These are phyloP conservation scores for Penicillium samsonianum DNA, from an alignment of 495 filamentous ascomycete genomes.

Conservation along the genomic window DNA sequence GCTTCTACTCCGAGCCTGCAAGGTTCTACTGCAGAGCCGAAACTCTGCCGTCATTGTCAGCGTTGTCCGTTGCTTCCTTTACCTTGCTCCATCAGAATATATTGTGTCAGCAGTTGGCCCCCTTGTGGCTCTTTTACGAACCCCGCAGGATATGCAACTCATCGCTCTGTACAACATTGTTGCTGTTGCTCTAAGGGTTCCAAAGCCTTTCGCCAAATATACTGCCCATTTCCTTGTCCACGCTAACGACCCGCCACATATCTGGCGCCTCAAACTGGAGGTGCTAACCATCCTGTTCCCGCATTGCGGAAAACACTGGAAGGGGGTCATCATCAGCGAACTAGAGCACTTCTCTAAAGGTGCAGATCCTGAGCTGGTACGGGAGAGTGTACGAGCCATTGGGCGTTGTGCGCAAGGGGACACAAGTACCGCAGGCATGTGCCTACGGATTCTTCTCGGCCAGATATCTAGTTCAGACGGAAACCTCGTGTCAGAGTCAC, in stretches of 20 bases:
- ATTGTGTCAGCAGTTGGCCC: slow-evolving; percentile 73
- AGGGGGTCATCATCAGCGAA: slow-evolving; percentile 85
- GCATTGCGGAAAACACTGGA: slow-evolving; percentile 69
- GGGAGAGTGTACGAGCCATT: slow-evolving; percentile 87
- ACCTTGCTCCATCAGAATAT: slow-evolving; percentile 76
- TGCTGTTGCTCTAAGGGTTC: slow-evolving; percentile 71
- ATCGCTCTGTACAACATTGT: slow-evolving; percentile 93
- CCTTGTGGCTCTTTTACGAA: slow-evolving; percentile 79
- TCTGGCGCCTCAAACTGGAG: slow-evolving; percentile 90
- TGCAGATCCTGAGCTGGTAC: slow-evolving; percentile 72
- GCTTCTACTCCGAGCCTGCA: slow-evolving; percentile 75
- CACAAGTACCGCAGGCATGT: slow-evolving; percentile 66
- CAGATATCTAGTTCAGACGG: slow-evolving; percentile 85
- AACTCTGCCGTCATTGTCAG: slow-evolving; percentile 92
- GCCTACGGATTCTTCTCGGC: slow-evolving; percentile 75
- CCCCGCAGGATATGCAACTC: slow-evolving; percentile 81
- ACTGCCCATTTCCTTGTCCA: slow-evolving; percentile 84
- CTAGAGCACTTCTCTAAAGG: slow-evolving; percentile 87
- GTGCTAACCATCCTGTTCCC: slow-evolving; percentile 87
- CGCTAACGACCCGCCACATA: slow-evolving; percentile 74
- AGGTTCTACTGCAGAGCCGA: slow-evolving; percentile 82
- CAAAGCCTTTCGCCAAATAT: slow-evolving; percentile 78
- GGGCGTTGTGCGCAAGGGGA: slow-evolving; percentile 87
- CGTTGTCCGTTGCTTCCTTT: slow-evolving; percentile 79
- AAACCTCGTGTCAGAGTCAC: slow-evolving; percentile 81